Evolutionary conservation across 805 yeast species (phyloP), one percentile per base, ranked within the genome.

Genomic region (Jamesozyma spencerorum): DNA sequence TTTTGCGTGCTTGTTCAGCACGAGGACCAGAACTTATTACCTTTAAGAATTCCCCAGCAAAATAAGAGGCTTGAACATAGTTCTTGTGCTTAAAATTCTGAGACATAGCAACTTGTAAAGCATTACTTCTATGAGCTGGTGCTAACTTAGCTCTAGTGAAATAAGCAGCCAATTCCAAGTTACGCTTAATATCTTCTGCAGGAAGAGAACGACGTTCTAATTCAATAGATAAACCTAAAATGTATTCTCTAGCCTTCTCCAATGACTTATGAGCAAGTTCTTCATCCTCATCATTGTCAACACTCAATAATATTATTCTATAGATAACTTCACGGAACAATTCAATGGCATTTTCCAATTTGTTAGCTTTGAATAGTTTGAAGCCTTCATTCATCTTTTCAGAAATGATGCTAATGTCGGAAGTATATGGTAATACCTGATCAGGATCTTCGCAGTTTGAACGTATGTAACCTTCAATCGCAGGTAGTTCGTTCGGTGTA

Each of bases 31-130:
- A 59, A 1, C 81, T 52, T 42, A 77, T 75, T 38, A 87, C 71
- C 53, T 76, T 71, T 57, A 92, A 71, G 57, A 84, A 81, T 64
- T 86, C 88, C 18, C 74, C 70, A 0, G 98, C 97, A 70, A 92
- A 92, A 57, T 78, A 79, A 5, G 95, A 77, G 1, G 98, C 96
- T 45, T 82, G 75, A 3, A 88, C 81, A 65, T 66, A 92, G 65
- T 92, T 90, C 62, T 88, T 87, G 60, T 81, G 72, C 60, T 83
- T 85, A 73, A 85, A 87, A 31, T 92, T 77, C 68, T 85, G 94
- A 34, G 83, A 79, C 92, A 90, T 84, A 31, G 99, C 98, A 42
- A 87, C 95, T 61, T 86, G 94, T 53, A 87, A 71, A 11, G 97
- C 95, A 56, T 86, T 81, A 40, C 81, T 76, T 44, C 82, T 76